Evolutionary conservation across 192 early-diverging fungal species (phyloP), one percentile per base, ranked within the genome.

Genomic region (Coemansia sp.): DNA sequence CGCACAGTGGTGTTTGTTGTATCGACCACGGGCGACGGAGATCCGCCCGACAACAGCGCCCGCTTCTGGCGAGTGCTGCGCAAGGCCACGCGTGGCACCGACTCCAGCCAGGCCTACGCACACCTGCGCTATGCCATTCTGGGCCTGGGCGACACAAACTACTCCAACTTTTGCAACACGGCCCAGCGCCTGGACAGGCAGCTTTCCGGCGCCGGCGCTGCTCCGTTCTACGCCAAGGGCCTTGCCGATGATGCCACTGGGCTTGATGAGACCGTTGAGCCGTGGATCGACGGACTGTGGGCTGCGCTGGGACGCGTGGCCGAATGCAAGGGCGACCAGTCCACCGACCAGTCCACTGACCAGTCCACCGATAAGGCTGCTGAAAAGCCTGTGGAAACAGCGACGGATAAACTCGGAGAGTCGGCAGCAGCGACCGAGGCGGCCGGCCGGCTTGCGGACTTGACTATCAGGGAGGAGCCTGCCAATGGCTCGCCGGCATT

Each of bases 21-120:
- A 16, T 92, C 92, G 0, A 95, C 89, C 6, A 97, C 94, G 0
- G 94, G 94, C 7, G 94, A 97, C 59, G 94, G 94, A 25, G 94
- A 97, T 61, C 87, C 90, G 31, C 94, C 94, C 5, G 94, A 97
- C 64, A 97, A 97, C 74, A 79, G 91, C 0, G 80, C 83, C 9
- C 89, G 90, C 57, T 95, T 95, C 62, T 94, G 86, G 84, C 74
- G 90, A 5, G 85, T 79, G 35, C 56, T 94, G 26, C 79, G 90
- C 26, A 81, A 83, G 32, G 75, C 85, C n/a, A 84, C 61, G 9
- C 35, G 51, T 2, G 35, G 33, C 30, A 34, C 44, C 22, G 1
- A 10, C 1, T 2, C 13, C 2, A n/a, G n/a, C n/a, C n/a, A n/a
- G n/a, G 51, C 64, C 8, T 60, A 63, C 33, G 8, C 47, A 13